Evolutionary conservation across 306 rosid species (phyloP).

Genomic region (Fragaria nilgerrensis): DNA sequence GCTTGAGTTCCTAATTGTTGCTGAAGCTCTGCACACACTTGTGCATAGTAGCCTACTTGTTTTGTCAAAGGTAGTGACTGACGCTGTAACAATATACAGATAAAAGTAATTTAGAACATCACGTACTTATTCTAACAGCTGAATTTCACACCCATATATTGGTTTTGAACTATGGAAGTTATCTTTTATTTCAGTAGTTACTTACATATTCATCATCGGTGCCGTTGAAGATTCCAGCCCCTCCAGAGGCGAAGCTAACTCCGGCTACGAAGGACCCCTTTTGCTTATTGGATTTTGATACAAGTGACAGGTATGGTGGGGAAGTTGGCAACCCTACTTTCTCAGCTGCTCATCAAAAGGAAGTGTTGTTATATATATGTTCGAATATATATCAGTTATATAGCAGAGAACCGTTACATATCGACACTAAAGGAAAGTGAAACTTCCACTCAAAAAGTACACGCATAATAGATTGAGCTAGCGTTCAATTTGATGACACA

Average conservation of each 20-base stretch:
- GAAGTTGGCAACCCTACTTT: constrained; percentile 64
- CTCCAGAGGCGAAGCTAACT: constrained; percentile 83
- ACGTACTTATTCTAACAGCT: background rate
- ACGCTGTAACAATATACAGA: constrained; percentile 22
- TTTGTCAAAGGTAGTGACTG: constrained; percentile 44
- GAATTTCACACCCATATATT: background rate
- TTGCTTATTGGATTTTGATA: constrained; percentile 32
- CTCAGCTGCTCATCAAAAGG: constrained; percentile 45
- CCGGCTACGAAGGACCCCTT: constrained; percentile 42
- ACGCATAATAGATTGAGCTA: background rate
- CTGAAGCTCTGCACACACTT: constrained; percentile 32
- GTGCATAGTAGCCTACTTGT: constrained; percentile 52
- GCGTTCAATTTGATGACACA: background rate
- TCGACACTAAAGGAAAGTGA: background rate
- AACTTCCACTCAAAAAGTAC: background rate
- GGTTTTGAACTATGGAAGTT: background rate
- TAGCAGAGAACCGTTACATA: background rate
- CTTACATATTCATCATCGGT: constrained; percentile 53
- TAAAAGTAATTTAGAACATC: background rate
- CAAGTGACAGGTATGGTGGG: constrained; percentile 64
- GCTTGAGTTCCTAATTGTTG: constrained; percentile 30
- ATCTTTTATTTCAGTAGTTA: background rate
- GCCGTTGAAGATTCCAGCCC: constrained; percentile 84
- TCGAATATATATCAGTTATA: too few species aligned
- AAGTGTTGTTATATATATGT: background rate